Percentiles rank a stretch among this genome's conserved stretches.
Evolutionary conservation across 164 flowering plant genomes (phyloP).

Genomic region (Echeveria elegans): DNA sequence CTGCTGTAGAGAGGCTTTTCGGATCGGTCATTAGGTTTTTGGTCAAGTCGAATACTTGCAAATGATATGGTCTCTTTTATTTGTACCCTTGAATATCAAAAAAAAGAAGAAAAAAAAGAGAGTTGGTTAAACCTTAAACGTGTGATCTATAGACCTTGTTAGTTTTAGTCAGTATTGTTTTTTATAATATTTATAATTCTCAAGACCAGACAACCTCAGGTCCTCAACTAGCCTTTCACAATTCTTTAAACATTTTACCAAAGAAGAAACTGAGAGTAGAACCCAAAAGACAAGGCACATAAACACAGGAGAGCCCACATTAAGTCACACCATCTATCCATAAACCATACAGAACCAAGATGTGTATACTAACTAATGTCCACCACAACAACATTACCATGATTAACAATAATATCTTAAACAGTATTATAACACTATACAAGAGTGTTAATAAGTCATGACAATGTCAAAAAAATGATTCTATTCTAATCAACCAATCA

Average conservation of each 20-base stretch:
- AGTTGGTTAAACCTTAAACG: too few relatives aligned
- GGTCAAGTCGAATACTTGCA: too few relatives aligned
- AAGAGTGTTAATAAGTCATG: conserved; percentile 6
- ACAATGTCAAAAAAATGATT: not conserved
- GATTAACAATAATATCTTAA: conserved; percentile 2
- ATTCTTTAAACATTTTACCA: not conserved
- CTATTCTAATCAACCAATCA: not conserved
- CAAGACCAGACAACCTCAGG: too few relatives aligned
- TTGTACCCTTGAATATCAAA: too few relatives aligned
- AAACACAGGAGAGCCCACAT: not conserved
- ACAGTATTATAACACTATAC: conserved; percentile 1
- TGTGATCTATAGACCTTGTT: too few relatives aligned
- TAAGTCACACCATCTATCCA: not conserved
- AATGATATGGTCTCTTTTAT: too few relatives aligned
- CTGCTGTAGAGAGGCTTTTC: too few relatives aligned
- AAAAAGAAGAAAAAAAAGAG: too few relatives aligned
- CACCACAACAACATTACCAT: conserved; percentile 7
- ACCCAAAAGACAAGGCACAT: not conserved
- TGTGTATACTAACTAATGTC: conserved; percentile 5
- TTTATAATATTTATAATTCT: too few relatives aligned
- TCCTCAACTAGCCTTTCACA: not conserved
- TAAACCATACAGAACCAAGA: conserved; percentile 6
- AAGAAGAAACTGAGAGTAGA: not conserved
- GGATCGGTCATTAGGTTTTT: too few relatives aligned
- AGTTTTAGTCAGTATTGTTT: too few relatives aligned